These are phyloP conservation scores for Boeremia exigua DNA, from an alignment of 2,329 filamentous ascomycete species.

Conservation along the genomic window DNA sequence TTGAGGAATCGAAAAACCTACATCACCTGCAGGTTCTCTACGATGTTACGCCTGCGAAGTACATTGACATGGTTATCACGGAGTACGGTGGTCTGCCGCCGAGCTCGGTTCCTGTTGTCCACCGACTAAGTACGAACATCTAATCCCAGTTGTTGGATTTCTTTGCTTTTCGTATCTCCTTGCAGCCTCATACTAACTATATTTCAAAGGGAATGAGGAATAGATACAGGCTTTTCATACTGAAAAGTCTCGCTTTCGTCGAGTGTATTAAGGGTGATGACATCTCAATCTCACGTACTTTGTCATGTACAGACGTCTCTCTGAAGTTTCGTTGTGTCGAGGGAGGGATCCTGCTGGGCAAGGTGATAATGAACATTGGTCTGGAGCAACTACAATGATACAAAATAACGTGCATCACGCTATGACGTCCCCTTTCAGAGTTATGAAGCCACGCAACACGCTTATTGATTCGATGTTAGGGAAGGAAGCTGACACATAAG, in stretches of 20 bases:
- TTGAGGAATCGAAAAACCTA: conserved; percentile 50
- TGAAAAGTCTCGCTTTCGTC: neutral
- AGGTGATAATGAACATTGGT: too few relatives aligned
- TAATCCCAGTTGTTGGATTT: conserved; percentile 27
- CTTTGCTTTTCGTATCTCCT: conserved; percentile 12
- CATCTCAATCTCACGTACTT: neutral
- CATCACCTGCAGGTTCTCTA: conserved; percentile 80
- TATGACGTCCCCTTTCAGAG: too few relatives aligned
- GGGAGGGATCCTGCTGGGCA: neutral
- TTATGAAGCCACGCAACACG: too few relatives aligned
- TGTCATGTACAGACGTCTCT: neutral
- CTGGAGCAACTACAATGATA: too few relatives aligned
- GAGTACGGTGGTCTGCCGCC: conserved; percentile 88
- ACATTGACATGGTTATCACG: conserved; percentile 86
- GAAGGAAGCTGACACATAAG: too few relatives aligned
- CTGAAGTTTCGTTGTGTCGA: neutral
- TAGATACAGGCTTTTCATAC: neutral
- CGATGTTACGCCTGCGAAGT: conserved; percentile 87
- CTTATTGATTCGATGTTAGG: too few relatives aligned
- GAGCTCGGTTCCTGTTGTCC: conserved; percentile 79
- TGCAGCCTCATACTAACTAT: conserved; percentile 1
- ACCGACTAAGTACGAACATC: conserved; percentile 59
- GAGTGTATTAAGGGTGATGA: neutral
- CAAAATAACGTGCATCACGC: too few relatives aligned
- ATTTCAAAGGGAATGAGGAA: conserved; percentile 13